phyloP scores from a whole-genome alignment of 208 protist genomes.

The Leishmania tropica region DNA sequence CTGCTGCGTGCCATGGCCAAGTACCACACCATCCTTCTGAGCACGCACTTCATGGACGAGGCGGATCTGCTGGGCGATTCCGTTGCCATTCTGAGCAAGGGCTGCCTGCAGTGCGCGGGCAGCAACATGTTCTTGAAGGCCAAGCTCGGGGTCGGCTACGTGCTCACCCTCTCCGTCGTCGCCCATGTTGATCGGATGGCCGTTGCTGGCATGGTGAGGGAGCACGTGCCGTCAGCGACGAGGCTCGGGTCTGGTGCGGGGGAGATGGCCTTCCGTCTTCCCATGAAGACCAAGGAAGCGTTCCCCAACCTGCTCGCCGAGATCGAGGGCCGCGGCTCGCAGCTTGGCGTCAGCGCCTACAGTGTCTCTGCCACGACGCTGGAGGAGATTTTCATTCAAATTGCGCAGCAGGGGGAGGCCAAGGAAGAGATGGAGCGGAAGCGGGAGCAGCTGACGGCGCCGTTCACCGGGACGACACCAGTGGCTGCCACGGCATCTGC shows the following conservation, averaged over 20 bases:
- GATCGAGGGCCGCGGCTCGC: slow-evolving; percentile 37
- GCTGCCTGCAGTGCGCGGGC: slow-evolving; percentile 51
- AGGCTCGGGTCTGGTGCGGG: slow-evolving; percentile 36
- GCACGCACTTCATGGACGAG: slow-evolving; percentile 97
- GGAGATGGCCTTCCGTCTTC: slow-evolving; percentile 44
- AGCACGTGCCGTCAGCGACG: slow-evolving; percentile 35
- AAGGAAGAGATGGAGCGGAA: slow-evolving; percentile 23
- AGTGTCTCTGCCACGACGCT: slow-evolving; percentile 68
- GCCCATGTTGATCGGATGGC: slow-evolving; percentile 27
- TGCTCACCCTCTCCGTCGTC: slow-evolving; percentile 45
- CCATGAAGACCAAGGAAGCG: slow-evolving; percentile 39
- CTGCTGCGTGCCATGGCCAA: slow-evolving; percentile 30
- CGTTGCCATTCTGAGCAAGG: slow-evolving; percentile 84
- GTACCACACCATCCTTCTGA: slow-evolving; percentile 60
- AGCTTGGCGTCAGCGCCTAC: slow-evolving; percentile 50
- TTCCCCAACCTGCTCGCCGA: slow-evolving; percentile 50
- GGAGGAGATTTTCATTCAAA: slow-evolving; percentile 77
- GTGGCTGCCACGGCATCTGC: neutral
- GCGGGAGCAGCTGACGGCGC: neutral
- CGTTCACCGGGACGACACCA: neutral
- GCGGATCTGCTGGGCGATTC: slow-evolving; percentile 94
- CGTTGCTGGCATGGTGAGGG: slow-evolving; percentile 20
- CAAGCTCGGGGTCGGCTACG: slow-evolving; percentile 56
- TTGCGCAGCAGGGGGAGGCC: slow-evolving; percentile 45
- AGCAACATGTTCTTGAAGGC: slow-evolving; percentile 61